A percentile compares a stretch with the other conserved stretches of the same genome.
Evolutionary conservation across 371 early-diverging fungal species (phyloP).

Genomic region (Fennellomyces sp.): DNA sequence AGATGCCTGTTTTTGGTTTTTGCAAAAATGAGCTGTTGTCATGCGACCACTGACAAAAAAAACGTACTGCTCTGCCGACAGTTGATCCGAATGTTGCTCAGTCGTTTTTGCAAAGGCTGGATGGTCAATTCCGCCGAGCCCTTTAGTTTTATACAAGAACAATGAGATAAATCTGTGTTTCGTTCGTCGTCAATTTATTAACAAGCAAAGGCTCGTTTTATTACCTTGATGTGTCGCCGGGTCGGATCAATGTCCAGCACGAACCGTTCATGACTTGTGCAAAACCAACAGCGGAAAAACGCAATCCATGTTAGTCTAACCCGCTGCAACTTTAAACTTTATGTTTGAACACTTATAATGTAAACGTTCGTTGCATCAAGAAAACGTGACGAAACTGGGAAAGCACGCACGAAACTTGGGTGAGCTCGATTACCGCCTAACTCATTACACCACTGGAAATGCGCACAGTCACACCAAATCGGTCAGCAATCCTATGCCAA

Average conservation of each 20-base stretch:
- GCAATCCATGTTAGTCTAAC: constrained; percentile 2
- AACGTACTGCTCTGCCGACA: constrained; percentile 66
- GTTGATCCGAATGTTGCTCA: constrained; percentile 56
- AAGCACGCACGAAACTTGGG: neutral
- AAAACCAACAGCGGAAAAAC: constrained; percentile 15
- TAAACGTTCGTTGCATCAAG: constrained; percentile 3
- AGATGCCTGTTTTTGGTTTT: constrained; percentile 26
- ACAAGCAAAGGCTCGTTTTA: neutral
- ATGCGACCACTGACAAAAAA: constrained; percentile 35
- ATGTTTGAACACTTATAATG: constrained; percentile 2
- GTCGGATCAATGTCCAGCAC: constrained; percentile 54
- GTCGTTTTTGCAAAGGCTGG: constrained; percentile 52
- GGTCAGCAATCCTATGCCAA: too few relatives aligned
- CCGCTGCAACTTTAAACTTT: too few relatives aligned
- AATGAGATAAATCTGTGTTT: neutral
- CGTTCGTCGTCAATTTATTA: neutral
- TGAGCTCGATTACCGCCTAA: neutral
- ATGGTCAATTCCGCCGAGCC: constrained; percentile 68
- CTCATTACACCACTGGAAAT: constrained; percentile 1
- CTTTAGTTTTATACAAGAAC: constrained; percentile 30
- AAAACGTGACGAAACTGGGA: too few relatives aligned
- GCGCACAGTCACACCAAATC: too few relatives aligned
- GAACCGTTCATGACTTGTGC: constrained; percentile 59
- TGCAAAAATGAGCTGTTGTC: constrained; percentile 13
- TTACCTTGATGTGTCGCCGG: constrained; percentile 46